A percentile compares a stretch with the other conserved stretches of the same genome.
phyloP scores from a whole-genome alignment of 148 eudicot species.

The Silene conica region DNA sequence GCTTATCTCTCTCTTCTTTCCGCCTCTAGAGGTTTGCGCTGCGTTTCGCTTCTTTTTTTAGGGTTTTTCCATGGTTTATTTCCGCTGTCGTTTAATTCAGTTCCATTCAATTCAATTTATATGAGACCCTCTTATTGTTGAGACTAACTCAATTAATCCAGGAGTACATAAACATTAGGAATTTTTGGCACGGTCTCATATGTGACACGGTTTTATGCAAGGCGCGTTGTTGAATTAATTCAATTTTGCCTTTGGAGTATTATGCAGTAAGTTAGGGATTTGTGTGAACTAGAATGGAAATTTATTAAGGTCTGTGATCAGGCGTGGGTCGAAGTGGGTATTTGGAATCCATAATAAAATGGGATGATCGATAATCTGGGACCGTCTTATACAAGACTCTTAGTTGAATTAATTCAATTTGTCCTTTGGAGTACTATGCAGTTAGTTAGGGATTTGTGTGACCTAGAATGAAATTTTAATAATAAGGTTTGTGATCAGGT shows the following conservation, averaged over 20 bases:
- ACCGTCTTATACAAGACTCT: no score
- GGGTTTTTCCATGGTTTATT: constrained; percentile 17
- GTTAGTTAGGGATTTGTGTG: neutral
- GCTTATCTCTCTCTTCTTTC: constrained; percentile 75
- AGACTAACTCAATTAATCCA: no score
- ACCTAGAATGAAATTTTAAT: neutral
- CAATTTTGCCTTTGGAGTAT: neutral
- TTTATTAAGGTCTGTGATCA: neutral
- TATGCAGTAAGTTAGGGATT: neutral
- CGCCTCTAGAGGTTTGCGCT: constrained; percentile 63
- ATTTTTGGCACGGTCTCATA: no score
- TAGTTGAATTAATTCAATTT: no score
- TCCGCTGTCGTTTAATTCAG: neutral
- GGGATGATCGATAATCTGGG: no score
- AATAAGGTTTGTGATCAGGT: neutral
- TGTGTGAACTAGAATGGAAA: neutral
- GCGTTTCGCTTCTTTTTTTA: neutral
- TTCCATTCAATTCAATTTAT: neutral
- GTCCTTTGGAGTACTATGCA: neutral
- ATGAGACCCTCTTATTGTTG: no score
- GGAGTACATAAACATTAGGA: no score
- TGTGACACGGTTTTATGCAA: no score
- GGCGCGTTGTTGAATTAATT: no score
- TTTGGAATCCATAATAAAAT: no score
- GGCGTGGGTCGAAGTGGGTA: no score